Percentiles rank a stretch among this genome's conserved stretches.
Conservation (phyloP, 495 filamentous ascomycete species). For the Clohesyomyces aquaticus region DNA sequence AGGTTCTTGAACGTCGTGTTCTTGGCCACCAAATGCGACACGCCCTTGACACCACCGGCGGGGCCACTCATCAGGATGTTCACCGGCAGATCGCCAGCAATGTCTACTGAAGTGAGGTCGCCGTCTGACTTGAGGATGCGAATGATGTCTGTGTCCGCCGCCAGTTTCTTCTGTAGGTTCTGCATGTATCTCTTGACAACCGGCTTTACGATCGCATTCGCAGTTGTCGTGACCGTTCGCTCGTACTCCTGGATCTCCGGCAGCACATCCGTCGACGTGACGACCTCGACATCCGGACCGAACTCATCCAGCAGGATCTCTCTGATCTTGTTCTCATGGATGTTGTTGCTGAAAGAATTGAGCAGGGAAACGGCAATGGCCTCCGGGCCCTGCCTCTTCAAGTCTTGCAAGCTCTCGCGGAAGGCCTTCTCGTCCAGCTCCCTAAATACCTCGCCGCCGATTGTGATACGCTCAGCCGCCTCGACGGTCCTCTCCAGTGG, state of each 20-base stretch:
- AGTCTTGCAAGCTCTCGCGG: slow-evolving; percentile 41
- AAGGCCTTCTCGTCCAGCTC: slow-evolving; percentile 50
- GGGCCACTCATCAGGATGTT: slow-evolving; percentile 56
- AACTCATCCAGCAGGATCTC: slow-evolving; percentile 50
- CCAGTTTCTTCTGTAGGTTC: slow-evolving; percentile 48
- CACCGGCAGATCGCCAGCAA: slow-evolving; percentile 54
- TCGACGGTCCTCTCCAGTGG: slow-evolving; percentile 56
- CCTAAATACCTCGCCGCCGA: slow-evolving; percentile 50
- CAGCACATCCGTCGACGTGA: slow-evolving; percentile 54
- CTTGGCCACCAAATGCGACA: slow-evolving; percentile 53
- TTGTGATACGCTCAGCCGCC: slow-evolving; percentile 54
- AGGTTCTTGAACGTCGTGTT: slow-evolving; percentile 55
- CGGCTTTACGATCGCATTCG: slow-evolving; percentile 57
- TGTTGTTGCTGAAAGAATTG: slow-evolving; percentile 54
- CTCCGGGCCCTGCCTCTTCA: slow-evolving; percentile 49
- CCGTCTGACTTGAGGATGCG: slow-evolving; percentile 58
- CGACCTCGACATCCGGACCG: slow-evolving; percentile 47
- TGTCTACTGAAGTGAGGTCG: slow-evolving; percentile 51
- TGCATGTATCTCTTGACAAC: slow-evolving; percentile 53
- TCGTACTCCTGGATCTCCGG: slow-evolving; percentile 58
- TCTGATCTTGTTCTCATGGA: slow-evolving; percentile 51
- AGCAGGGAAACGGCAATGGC: slow-evolving; percentile 55
- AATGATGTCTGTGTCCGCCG: slow-evolving; percentile 50
- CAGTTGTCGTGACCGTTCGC: slow-evolving; percentile 56
- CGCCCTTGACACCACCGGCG: slow-evolving; percentile 54